phyloP scores from a whole-genome alignment of 768 basidiomycete genomes.

The Boletus huronensis region DNA sequence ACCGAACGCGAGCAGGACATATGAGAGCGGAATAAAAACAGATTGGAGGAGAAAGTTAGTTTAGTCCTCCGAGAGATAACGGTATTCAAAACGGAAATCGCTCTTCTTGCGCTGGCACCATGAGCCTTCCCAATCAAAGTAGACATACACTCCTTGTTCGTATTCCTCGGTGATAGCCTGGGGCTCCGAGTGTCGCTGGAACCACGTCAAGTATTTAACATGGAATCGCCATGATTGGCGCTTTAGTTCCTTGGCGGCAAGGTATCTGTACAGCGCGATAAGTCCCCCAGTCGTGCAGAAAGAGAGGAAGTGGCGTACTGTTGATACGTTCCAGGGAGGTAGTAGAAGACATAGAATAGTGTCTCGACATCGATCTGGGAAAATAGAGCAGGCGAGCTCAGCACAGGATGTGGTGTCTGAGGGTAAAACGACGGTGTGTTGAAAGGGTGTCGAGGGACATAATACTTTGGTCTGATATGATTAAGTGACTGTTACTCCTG shows the following conservation, averaged over 20 bases:
- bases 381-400: slow-evolving; percentile 83
- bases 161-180: slow-evolving; percentile 99
- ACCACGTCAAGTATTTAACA: slow-evolving; percentile 99
- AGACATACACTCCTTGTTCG: slow-evolving; percentile 98
- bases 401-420: slow-evolving; percentile 74
- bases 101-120: slow-evolving; percentile 99
- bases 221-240: slow-evolving; percentile 99
- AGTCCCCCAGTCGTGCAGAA: slow-evolving; percentile 1
- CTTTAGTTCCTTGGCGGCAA: slow-evolving; percentile 96
- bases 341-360: slow-evolving; percentile 98
- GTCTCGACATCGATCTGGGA: slow-evolving; percentile 94
- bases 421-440: slow-evolving; percentile 94
- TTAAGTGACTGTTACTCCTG: slow-evolving; percentile 5
- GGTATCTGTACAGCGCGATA: slow-evolving; percentile 52
- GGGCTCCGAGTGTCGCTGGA: slow-evolving; percentile 97
- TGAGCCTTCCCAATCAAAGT: slow-evolving; percentile 99
- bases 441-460: slow-evolving; percentile 89
- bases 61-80: slow-evolving; percentile 84
- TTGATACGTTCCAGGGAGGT: slow-evolving; percentile 94
- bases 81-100: slow-evolving; percentile 96
- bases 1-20: slow-evolving; percentile 14
- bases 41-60: slow-evolving; percentile 29
- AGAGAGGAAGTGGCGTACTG: slow-evolving; percentile 50
- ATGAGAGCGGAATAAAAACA: slow-evolving; percentile 3
- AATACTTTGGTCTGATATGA: slow-evolving; percentile 85